Percentiles rank a stretch among this genome's conserved stretches.
Evolutionary conservation across 2,329 filamentous ascomycete genomes (phyloP).

Genomic region (Aspergillus sp.): DNA sequence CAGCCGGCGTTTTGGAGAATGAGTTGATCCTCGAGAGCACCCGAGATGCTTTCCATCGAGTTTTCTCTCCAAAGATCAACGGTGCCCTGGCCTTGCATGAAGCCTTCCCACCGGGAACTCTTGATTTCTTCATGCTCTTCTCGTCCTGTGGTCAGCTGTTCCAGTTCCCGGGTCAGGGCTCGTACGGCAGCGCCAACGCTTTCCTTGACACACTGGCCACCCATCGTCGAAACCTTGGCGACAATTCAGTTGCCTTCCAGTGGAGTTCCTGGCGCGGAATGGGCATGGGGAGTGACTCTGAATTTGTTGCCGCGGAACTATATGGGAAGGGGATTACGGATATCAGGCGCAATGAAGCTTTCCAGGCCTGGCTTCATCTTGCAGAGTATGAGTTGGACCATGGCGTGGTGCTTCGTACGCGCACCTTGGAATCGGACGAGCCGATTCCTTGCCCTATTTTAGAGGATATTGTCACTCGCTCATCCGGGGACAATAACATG

Average conservation of each 20-base stretch:
- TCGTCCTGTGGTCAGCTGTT: constrained; percentile 26
- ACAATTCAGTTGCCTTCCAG: constrained; percentile 36
- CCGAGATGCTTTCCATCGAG: constrained; percentile 8
- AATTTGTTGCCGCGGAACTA: constrained; percentile 36
- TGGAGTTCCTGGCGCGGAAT: constrained; percentile 39
- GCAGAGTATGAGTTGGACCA: constrained; percentile 30
- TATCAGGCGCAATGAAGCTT: constrained; percentile 35
- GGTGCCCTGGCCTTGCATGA: constrained; percentile 25
- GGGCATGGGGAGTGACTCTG: constrained; percentile 31
- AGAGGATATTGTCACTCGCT: constrained; percentile 7
- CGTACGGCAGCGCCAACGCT: constrained; percentile 24
- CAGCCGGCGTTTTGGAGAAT: constrained; percentile 33
- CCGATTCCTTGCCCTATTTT: constrained; percentile 8
- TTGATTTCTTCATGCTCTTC: constrained; percentile 27
- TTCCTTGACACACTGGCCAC: constrained; percentile 28
- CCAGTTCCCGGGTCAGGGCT: constrained; percentile 21
- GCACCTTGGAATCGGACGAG: constrained; percentile 26
- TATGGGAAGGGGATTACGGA: constrained; percentile 37
- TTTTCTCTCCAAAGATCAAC: constrained; percentile 30
- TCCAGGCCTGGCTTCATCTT: constrained; percentile 36
- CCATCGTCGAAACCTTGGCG: constrained; percentile 24
- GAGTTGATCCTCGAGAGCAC: constrained; percentile 28
- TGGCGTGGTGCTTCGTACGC: constrained; percentile 30
- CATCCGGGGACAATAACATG: neutral
- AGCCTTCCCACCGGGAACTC: constrained; percentile 20